Evolutionary conservation across 768 basidiomycete genomes (phyloP), one percentile per base, ranked within the genome.

Genomic region (Tylopilus sp.): DNA sequence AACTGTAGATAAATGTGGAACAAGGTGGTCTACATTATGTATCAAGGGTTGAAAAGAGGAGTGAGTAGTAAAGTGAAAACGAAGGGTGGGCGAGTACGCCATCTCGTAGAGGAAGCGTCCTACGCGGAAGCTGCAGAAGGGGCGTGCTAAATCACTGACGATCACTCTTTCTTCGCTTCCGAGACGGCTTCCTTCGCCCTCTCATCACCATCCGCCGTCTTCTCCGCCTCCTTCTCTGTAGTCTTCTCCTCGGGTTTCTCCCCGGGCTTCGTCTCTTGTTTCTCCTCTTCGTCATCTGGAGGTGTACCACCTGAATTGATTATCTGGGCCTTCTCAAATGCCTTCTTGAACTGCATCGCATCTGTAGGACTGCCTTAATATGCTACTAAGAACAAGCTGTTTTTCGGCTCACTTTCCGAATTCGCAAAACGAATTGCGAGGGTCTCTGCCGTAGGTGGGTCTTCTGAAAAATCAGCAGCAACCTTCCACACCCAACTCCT

Each of bases 401-500:
- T 18, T 33, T n/a, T n/a, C 5, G 46, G 73, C 92, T 72, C 59
- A 95, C 95, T 92, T 17, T 98, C 95, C 50, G 91, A 75, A 74
- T 97, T 99, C 57, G 92, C 95, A 63, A 99, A 98, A 50, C 97
- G 90, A 68, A 99, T 97, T 45, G 97, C 97, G 55, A 99, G 85
- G 22, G 97, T 99, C 75, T 98, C 97, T 20, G 94, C 69, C 40
- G 91, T 88, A 21, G 95, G 83, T 41, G 90, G 92, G 47, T 79
- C 76, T 69, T 99, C 97, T 47, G 95, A 83, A 68, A 90, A 95
- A 71, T 99, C 97, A 23, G 95, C 95, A 47, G 84, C 80, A 47
- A 95, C 94, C 71, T 97, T 95, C 88, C 91, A 98, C 30, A 99
- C 95, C 97, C 97, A 98, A 63, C 93, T 95, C 72, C 97, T 82